phyloP scores from a whole-genome alignment of 768 basidiomycete species.

The Rubroboletus pulcherrimus region DNA sequence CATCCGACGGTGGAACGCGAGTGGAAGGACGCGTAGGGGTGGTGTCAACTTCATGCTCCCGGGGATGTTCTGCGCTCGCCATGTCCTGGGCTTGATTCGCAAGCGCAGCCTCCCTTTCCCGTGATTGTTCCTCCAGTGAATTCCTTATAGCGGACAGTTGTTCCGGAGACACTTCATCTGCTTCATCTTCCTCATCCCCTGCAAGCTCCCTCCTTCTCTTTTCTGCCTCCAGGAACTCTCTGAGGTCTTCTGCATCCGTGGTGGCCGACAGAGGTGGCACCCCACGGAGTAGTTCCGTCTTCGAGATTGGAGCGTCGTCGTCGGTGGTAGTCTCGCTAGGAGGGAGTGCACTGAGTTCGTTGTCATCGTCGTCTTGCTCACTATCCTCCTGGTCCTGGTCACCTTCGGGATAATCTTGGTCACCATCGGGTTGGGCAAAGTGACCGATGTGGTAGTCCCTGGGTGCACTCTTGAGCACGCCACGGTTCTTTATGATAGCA shows the following conservation, averaged over 20 bases:
- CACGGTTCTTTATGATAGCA: constrained; percentile 65
- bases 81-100: constrained; percentile 5
- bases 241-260: constrained; percentile 58
- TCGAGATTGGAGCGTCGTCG: constrained; percentile 29
- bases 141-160: constrained; percentile 13
- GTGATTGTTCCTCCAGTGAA: constrained; percentile 12
- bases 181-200: constrained; percentile 27
- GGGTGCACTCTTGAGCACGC: constrained; percentile 48
- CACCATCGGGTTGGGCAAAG: constrained; percentile 40
- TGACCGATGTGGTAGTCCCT: constrained; percentile 49
- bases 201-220: constrained; percentile 42
- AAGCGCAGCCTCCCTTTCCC: constrained; percentile 7
- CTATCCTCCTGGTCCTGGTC: constrained; percentile 43
- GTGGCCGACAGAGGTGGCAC: constrained; percentile 45
- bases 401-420: constrained; percentile 37
- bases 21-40: constrained; percentile 16
- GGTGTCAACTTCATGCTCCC: constrained; percentile 7
- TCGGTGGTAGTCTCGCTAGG: constrained; percentile 24
- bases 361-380: constrained; percentile 49
- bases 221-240: constrained; percentile 67
- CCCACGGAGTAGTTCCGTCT: constrained; percentile 31
- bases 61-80: background rate
- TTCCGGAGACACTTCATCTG: constrained; percentile 20
- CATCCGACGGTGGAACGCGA: constrained; percentile 14
- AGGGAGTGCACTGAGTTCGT: constrained; percentile 57